A percentile compares a stretch with the other conserved stretches of the same genome.
phyloP scores from a whole-genome alignment of 257 asterid genomes.

The Scutellaria galericulata region DNA sequence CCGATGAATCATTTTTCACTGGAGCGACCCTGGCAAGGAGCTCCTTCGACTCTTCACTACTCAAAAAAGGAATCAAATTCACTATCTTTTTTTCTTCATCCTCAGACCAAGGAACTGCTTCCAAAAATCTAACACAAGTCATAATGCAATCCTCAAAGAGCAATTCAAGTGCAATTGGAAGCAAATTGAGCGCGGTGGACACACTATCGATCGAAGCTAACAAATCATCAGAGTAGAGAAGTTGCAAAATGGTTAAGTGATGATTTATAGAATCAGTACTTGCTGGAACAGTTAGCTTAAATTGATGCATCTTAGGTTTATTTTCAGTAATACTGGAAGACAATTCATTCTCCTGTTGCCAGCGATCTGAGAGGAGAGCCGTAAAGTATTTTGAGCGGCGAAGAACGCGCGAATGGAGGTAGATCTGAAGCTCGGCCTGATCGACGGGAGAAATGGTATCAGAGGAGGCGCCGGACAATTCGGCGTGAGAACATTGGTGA shows the following conservation, averaged over 20 bases:
- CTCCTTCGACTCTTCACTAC: slow-evolving; percentile 63
- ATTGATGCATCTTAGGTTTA: slow-evolving; percentile 35
- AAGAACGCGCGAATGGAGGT: slow-evolving; percentile 68
- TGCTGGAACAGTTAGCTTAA: slow-evolving; percentile 53
- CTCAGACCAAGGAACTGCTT: slow-evolving; percentile 93
- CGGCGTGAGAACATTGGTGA: slow-evolving; percentile 33
- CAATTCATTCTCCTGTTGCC: slow-evolving; percentile 52
- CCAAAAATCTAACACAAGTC: slow-evolving; percentile 74
- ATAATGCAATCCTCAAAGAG: slow-evolving; percentile 82
- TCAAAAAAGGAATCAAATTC: slow-evolving; percentile 57
- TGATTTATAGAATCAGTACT: slow-evolving; percentile 48
- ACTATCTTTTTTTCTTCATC: slow-evolving; percentile 71
- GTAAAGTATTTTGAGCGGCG: slow-evolving; percentile 67
- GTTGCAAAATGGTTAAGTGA: slow-evolving; percentile 56
- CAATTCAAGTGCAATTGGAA: slow-evolving; percentile 70
- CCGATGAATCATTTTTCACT: slow-evolving; percentile 47
- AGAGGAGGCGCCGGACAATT: slow-evolving; percentile 27
- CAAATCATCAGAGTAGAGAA: slow-evolving; percentile 64
- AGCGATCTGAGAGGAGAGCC: slow-evolving; percentile 71
- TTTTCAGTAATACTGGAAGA: slow-evolving; percentile 29
- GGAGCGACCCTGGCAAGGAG: slow-evolving; percentile 68
- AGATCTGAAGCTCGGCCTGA: slow-evolving; percentile 54
- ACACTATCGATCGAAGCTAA: slow-evolving; percentile 46
- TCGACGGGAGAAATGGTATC: slow-evolving; percentile 40
- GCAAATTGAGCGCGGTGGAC: slow-evolving; percentile 53